These are phyloP conservation scores for Avena sativa DNA, from an alignment of 176 grass and related monocot species.

Conservation along the genomic window DNA sequence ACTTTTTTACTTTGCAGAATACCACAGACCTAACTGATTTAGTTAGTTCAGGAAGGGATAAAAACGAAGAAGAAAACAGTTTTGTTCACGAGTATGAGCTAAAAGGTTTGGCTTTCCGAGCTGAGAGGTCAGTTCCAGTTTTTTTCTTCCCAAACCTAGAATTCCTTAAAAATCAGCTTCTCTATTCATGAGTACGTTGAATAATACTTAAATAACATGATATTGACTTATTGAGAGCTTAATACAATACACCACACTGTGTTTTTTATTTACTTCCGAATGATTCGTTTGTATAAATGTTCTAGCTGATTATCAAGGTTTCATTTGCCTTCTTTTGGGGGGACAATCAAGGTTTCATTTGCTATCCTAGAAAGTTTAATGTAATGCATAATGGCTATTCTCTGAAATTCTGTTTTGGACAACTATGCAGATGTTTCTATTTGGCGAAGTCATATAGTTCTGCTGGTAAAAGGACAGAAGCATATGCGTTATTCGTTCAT, in stretches of 20 bases:
- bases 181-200: neutral
- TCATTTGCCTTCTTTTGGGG: neutral
- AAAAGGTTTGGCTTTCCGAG: constrained; percentile 79
- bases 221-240: constrained; percentile 9
- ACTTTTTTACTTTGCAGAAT: constrained; percentile 68
- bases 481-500: constrained; percentile 86
- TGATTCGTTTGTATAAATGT: constrained; percentile 15
- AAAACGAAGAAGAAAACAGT: constrained; percentile 75
- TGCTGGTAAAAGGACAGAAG: constrained; percentile 89
- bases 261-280: neutral
- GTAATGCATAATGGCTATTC: constrained; percentile 11
- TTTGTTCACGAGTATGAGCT: constrained; percentile 77
- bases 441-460: constrained; percentile 97
- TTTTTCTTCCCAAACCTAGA: constrained; percentile 9
- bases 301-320: constrained; percentile 12
- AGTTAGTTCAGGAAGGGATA: constrained; percentile 95
- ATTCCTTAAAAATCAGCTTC: neutral
- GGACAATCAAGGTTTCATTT: neutral
- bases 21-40: constrained; percentile 87
- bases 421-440: constrained; percentile 84
- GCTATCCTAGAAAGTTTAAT: neutral
- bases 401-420: constrained; percentile 39
- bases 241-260: constrained; percentile 18
- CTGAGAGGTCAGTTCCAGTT: constrained; percentile 68
- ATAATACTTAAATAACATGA: neutral